Evolutionary conservation across 164 flowering plant species (phyloP), one percentile per base, ranked within the genome.

Genomic region (Chimonanthus salicifolius): DNA sequence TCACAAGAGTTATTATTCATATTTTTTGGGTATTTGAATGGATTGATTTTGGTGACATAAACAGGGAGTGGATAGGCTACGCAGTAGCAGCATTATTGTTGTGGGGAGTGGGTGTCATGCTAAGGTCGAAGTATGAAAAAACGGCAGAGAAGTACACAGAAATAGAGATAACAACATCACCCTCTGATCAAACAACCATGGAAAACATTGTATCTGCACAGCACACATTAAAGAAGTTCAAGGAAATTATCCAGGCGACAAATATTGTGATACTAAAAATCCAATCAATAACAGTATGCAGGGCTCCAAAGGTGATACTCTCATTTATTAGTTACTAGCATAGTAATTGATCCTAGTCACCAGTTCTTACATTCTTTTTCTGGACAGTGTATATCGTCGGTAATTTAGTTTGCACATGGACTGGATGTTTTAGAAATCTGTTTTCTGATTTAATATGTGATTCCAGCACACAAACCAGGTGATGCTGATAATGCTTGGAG

Each of bases 131-230:
- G 78, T 58, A 33, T 47, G 70, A 67, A 44, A 72, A 74, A 65
- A 33, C 74, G 1, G 67, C 47, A 50, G 84, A 84, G 4, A 79
- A 78, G 73, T 65, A 63, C 47, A 58, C 76, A 1, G 88, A 89
- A 78, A 77, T 95, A 21, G 85, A 87, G 2, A 84, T 90, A 6
- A 69, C 65, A 81, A 84, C 87, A 3, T 83, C 80, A 8, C 11
- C 66, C n/a, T 87, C 94, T 1, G 90, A 90, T 49, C 91, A 89
- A 76, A 76, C 88, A 7, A 76, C 92, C 8, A 78, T 92, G 84
- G 97, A 91, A 73, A 90, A 87, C 83, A 86, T 95, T 46, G 92
- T 92, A 2, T 81, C 87, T 6, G 99, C 94, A 45, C 97, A 92
- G 75, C 87, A 88, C 11, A 88, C 92, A 15, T 47, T 95, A 68